phyloP scores from a whole-genome alignment of 1,139 yeast genomes.

The Pneumocystis carinii region DNA sequence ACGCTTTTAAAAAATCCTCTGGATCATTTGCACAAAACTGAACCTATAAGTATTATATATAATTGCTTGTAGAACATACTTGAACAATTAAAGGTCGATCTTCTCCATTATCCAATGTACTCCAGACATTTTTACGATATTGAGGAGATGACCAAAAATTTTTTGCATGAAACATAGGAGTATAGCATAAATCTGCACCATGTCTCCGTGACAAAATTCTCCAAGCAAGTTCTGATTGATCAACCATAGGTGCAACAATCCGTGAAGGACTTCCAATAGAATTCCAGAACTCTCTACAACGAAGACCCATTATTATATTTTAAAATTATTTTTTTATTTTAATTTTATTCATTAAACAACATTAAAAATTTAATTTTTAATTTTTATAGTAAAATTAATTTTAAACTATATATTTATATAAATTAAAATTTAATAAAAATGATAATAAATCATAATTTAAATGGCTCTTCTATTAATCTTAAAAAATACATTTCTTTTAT shows the following conservation, averaged over 20 bases:
- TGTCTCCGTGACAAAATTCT: slow-evolving; percentile 68
- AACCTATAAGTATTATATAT: background rate
- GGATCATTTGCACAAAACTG: slow-evolving; percentile 97
- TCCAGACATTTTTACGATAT: slow-evolving; percentile 66
- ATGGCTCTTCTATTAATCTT: background rate
- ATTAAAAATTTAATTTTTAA: background rate
- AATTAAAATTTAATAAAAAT: background rate
- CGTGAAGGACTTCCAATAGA: slow-evolving; percentile 61
- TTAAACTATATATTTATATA: background rate
- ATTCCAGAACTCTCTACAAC: slow-evolving; percentile 58
- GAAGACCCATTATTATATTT: background rate
- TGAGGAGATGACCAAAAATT: slow-evolving; percentile 43
- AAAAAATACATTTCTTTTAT: background rate
- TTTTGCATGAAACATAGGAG: slow-evolving; percentile 94
- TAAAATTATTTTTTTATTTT: background rate
- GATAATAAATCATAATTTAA: background rate
- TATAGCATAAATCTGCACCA: slow-evolving; percentile 88
- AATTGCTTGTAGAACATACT: background rate
- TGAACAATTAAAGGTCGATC: slow-evolving; percentile 72
- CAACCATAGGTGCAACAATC: slow-evolving; percentile 97
- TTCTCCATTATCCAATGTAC: slow-evolving; percentile 55
- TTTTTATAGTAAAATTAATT: background rate
- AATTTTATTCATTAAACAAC: background rate
- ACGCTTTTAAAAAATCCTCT: slow-evolving; percentile 65
- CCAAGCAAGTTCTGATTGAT: slow-evolving; percentile 94